phyloP scores from a whole-genome alignment of 257 asterid species.

The Plantago ovata region DNA sequence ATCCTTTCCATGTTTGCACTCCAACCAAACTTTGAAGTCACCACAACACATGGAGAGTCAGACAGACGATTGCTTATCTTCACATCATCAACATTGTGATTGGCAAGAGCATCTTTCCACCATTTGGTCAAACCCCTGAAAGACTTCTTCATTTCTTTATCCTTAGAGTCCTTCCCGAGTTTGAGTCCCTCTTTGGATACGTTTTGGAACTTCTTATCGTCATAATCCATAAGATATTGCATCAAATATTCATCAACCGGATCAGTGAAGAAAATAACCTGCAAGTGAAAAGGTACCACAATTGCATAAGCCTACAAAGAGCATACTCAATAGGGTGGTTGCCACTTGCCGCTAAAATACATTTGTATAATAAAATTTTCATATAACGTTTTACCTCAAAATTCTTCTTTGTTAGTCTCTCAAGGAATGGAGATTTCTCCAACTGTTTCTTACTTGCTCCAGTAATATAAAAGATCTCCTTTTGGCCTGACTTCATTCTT shows the following conservation, averaged over 20 bases:
- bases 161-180: conserved; percentile 71
- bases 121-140: conserved; percentile 80
- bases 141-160: conserved; percentile 78
- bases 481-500: conserved; percentile 88
- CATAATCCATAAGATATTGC: conserved; percentile 93
- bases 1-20: conserved; percentile 89
- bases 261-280: conserved; percentile 84
- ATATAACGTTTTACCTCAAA: conserved; percentile 50
- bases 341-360: neutral
- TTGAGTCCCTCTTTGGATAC: conserved; percentile 92
- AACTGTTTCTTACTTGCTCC: conserved; percentile 91
- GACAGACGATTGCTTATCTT: conserved; percentile 88
- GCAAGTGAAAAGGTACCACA: conserved; percentile 17
- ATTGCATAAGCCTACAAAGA: neutral
- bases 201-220: conserved; percentile 82
- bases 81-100: conserved; percentile 76
- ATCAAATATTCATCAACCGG: conserved; percentile 89
- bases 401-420: conserved; percentile 75
- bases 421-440: conserved; percentile 96
- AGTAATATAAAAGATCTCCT: conserved; percentile 88
- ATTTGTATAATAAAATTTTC: neutral
- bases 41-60: conserved; percentile 78
- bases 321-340: neutral
- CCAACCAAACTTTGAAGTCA: conserved; percentile 86
- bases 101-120: conserved; percentile 83